Conservation (phyloP, 345 rosid genomes). For the Chamaenerion angustifolium region DNA sequence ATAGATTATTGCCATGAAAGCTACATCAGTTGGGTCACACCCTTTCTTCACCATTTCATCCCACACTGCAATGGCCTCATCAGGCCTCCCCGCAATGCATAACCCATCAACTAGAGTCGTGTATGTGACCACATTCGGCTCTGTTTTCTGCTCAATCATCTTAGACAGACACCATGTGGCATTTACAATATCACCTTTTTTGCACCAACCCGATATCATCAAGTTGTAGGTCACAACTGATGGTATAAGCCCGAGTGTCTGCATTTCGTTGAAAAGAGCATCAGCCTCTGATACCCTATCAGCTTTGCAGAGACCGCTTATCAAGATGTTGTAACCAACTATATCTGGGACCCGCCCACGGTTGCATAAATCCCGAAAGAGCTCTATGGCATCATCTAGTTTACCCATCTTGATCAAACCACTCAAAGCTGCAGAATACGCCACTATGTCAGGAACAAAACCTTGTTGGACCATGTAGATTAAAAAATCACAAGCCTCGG, state of each 20-base stretch:
- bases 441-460: slow-evolving; percentile 53
- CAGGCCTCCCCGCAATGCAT: slow-evolving; percentile 49
- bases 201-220: slow-evolving; percentile 79
- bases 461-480: slow-evolving; percentile 56
- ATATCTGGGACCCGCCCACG: slow-evolving; percentile 63
- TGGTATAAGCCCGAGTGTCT: slow-evolving; percentile 50
- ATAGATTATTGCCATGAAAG: slow-evolving; percentile 54
- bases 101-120: slow-evolving; percentile 62
- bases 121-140: slow-evolving; percentile 64
- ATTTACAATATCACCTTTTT: slow-evolving; percentile 34
- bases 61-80: slow-evolving; percentile 66
- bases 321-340: slow-evolving; percentile 62
- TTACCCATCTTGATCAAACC: slow-evolving; percentile 46
- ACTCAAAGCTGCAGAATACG: slow-evolving; percentile 57
- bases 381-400: slow-evolving; percentile 51
- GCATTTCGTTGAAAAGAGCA: slow-evolving; percentile 50
- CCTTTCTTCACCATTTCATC: slow-evolving; percentile 46
- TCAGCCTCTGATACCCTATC: slow-evolving; percentile 49
- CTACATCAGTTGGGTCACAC: slow-evolving; percentile 35
- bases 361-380: slow-evolving; percentile 41
- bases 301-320: slow-evolving; percentile 57
- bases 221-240: slow-evolving; percentile 59
- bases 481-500: slow-evolving; percentile 57
- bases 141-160: slow-evolving; percentile 37
- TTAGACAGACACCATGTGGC: slow-evolving; percentile 44